Conservation (phyloP, 2,329 filamentous ascomycete genomes). For the Colletotrichum kahawae region DNA sequence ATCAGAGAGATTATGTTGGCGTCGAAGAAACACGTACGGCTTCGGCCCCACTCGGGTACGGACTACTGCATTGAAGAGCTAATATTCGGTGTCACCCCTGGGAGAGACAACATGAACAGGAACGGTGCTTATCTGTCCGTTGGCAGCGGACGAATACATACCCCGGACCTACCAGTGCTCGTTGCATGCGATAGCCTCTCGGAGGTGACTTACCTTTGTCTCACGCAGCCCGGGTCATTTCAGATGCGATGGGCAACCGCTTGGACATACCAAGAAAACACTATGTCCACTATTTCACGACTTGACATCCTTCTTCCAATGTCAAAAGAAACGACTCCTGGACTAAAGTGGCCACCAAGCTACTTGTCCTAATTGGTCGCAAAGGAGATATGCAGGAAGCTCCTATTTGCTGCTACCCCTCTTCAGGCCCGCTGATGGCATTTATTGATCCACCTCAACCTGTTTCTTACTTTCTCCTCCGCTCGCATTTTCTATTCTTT, state of each 20-base stretch:
- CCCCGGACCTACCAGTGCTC: background rate
- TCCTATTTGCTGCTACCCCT: background rate
- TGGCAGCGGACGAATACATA: background rate
- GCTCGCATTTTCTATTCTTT: background rate
- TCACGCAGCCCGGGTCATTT: background rate
- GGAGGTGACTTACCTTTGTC: background rate
- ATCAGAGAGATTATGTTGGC: background rate
- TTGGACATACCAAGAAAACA: background rate
- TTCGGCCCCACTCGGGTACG: background rate
- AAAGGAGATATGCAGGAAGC: background rate
- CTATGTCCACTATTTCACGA: background rate
- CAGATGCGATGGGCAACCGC: background rate
- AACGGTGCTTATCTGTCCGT: background rate
- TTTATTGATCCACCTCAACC: background rate
- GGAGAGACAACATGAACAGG: background rate
- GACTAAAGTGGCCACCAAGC: background rate
- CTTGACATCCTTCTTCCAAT: background rate
- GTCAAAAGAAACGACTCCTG: background rate
- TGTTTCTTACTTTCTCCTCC: rapidly evolving
- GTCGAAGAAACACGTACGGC: background rate
- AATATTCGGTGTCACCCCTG: background rate
- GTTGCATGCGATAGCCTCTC: background rate
- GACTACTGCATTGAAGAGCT: background rate
- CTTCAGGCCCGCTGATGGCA: background rate
- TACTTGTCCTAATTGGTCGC: background rate